Conservation (phyloP, 441 rosid genomes). For the Erodium texanum region DNA sequence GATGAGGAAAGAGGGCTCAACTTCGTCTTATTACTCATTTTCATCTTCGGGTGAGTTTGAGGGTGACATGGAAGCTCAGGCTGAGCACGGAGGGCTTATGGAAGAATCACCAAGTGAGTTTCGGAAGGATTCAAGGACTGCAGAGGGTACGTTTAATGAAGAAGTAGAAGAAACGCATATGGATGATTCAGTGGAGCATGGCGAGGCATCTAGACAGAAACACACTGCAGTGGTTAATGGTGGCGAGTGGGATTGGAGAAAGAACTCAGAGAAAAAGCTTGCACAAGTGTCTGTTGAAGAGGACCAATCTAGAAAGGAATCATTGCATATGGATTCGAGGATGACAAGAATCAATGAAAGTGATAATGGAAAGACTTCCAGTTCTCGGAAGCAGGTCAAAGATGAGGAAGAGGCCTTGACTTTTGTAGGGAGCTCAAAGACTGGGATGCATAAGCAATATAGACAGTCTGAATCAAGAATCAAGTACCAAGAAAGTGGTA, state of each 20-base stretch:
- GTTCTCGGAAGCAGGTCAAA: constrained; percentile 25
- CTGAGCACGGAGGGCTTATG: constrained; percentile 22
- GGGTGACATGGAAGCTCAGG: constrained; percentile 44
- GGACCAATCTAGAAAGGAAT: constrained; percentile 33
- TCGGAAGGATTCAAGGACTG: constrained; percentile 19
- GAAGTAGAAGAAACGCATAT: constrained; percentile 22
- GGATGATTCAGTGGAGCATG: constrained; percentile 8
- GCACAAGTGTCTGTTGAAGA: constrained; percentile 36
- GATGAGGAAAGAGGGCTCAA: constrained; percentile 47
- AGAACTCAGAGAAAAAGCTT: constrained; percentile 65
- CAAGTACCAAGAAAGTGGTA: constrained; percentile 30
- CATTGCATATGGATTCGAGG: constrained; percentile 26
- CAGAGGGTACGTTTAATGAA: constrained; percentile 20
- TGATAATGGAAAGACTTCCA: constrained; percentile 28
- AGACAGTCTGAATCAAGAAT: constrained; percentile 34
- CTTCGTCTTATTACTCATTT: constrained; percentile 71
- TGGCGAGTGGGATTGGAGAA: constrained; percentile 53
- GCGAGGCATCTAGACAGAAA: constrained; percentile 21
- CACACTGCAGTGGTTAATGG: constrained; percentile 14
- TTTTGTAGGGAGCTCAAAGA: constrained; percentile 27
- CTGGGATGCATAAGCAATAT: constrained; percentile 31
- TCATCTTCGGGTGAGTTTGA: constrained; percentile 50
- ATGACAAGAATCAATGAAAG: constrained; percentile 24
- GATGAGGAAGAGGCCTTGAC: constrained; percentile 28
- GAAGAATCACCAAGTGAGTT: constrained; percentile 24